phyloP scores from a whole-genome alignment of 192 early-diverging fungal genomes.

The Umbelopsis isabellina region DNA sequence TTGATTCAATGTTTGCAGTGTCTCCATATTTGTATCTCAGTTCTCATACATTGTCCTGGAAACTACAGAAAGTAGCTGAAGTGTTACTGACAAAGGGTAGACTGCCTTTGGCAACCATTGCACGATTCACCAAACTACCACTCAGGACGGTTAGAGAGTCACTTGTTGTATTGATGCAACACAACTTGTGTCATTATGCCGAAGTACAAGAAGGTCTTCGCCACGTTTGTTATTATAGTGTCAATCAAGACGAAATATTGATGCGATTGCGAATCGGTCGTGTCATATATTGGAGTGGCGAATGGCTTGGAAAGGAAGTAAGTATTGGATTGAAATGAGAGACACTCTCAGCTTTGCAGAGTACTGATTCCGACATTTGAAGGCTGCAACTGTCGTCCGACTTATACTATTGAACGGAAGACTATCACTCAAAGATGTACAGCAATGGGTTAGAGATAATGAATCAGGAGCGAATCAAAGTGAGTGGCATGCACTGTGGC shows the following conservation, averaged over 20 bases:
- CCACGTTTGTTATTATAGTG: slow-evolving; percentile 71
- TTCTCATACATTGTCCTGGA: slow-evolving; percentile 4
- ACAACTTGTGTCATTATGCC: slow-evolving; percentile 75
- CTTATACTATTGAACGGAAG: slow-evolving; percentile 35
- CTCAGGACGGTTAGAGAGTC: slow-evolving; percentile 66
- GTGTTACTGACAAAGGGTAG: slow-evolving; percentile 71
- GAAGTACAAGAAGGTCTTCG: slow-evolving; percentile 61
- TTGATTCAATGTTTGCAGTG: not conserved
- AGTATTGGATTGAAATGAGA: slow-evolving; percentile 7
- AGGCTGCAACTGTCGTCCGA: slow-evolving; percentile 26
- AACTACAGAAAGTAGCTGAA: slow-evolving; percentile 59
- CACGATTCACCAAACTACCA: slow-evolving; percentile 51
- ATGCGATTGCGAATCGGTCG: slow-evolving; percentile 60
- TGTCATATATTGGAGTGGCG: slow-evolving; percentile 55
- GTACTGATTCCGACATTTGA: not conserved
- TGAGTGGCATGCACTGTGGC: not conserved
- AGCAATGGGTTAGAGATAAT: slow-evolving; percentile 23
- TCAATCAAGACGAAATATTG: slow-evolving; percentile 58
- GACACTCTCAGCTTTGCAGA: not conserved
- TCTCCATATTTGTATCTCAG: not conserved
- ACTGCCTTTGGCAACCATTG: slow-evolving; percentile 56
- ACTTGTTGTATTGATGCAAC: slow-evolving; percentile 86
- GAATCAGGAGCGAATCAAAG: slow-evolving; percentile 13
- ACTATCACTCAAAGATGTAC: slow-evolving; percentile 26
- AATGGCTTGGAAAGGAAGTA: slow-evolving; percentile 64